These are phyloP conservation scores for Platanthera zijinensis DNA, from an alignment of 106 monocot species.

Conservation along the genomic window DNA sequence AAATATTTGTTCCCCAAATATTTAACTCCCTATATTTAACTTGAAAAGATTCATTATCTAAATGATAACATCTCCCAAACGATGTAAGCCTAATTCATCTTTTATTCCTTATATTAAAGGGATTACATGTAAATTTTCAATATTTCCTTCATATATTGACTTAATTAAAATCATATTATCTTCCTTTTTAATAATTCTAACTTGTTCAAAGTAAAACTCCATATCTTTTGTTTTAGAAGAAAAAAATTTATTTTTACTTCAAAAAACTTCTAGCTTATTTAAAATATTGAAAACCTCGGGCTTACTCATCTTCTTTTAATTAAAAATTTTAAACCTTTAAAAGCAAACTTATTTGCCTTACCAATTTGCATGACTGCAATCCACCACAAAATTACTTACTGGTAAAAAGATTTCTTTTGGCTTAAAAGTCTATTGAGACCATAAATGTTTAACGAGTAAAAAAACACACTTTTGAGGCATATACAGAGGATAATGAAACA, in stretches of 20 bases:
- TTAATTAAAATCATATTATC: not conserved
- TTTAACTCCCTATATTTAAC: not conserved
- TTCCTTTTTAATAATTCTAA: not conserved
- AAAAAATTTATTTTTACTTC: too few relatives aligned
- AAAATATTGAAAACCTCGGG: too few relatives aligned
- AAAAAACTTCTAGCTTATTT: too few relatives aligned
- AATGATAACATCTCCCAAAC: not conserved
- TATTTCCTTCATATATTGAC: not conserved
- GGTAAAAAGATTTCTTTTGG: not conserved
- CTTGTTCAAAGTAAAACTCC: not conserved
- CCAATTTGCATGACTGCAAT: not conserved
- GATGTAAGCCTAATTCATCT: not conserved
- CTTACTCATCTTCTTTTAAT: not conserved
- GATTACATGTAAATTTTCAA: not conserved
- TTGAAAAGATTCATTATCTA: not conserved
- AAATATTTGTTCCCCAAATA: not conserved
- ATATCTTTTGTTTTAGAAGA: too few relatives aligned
- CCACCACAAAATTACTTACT: too few relatives aligned
- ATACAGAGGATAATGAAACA: not conserved
- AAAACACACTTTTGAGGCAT: not conserved
- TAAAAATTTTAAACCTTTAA: not conserved
- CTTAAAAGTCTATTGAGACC: not conserved
- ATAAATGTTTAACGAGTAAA: not conserved
- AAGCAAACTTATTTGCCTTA: not conserved
- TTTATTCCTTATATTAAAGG: not conserved